Evolutionary conservation across 2,329 filamentous ascomycete genomes (phyloP).

Genomic region (Xylariaceae sp.): DNA sequence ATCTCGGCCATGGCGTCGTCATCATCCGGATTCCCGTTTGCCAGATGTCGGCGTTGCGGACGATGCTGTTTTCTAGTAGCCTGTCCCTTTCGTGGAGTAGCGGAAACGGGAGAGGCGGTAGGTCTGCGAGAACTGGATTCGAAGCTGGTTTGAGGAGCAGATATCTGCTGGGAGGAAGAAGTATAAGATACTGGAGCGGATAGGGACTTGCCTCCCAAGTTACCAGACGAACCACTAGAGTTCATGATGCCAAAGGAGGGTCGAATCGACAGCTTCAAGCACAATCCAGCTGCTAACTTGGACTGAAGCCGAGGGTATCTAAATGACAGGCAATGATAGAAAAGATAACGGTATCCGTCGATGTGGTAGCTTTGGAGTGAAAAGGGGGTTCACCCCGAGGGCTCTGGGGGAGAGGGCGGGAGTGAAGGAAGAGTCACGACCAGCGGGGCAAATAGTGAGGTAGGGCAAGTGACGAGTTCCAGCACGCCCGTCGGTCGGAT

Average conservation of each 20-base stretch:
- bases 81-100: conserved; percentile 70
- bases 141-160: conserved; percentile 42
- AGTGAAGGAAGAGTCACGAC: conserved; percentile 23
- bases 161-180: conserved; percentile 38
- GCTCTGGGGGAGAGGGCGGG: conserved; percentile 18
- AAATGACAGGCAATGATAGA: conserved; percentile 1
- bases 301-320: neutral
- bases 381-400: conserved; percentile 32
- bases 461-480: too few relatives aligned
- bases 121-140: conserved; percentile 47
- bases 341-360: conserved; percentile 4
- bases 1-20: conserved; percentile 88
- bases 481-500: too few relatives aligned
- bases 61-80: conserved; percentile 77
- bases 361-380: conserved; percentile 10
- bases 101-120: conserved; percentile 29
- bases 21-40: conserved; percentile 53
- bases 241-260: conserved; percentile 33
- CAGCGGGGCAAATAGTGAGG: conserved; percentile 22
- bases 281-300: conserved; percentile 10
- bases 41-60: conserved; percentile 66
- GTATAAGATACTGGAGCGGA: conserved; percentile 41
- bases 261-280: too few relatives aligned
- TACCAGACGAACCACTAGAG: conserved; percentile 32
- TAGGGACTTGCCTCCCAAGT: conserved; percentile 51